These are phyloP conservation scores for Microsporum audouinii DNA, from an alignment of 2,329 filamentous ascomycete species.

Conservation along the genomic window DNA sequence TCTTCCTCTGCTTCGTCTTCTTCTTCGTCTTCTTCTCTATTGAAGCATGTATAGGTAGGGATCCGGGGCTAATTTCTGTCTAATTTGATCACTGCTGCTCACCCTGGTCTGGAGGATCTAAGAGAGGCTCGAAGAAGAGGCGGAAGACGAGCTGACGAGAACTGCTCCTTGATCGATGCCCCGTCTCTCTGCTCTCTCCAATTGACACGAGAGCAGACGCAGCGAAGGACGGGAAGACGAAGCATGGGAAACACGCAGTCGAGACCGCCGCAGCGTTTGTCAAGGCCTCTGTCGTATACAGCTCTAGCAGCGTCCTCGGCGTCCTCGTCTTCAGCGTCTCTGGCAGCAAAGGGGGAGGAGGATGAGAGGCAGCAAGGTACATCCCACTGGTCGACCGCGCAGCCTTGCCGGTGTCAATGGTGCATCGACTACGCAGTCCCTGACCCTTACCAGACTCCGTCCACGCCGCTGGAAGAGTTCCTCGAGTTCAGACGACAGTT, in stretches of 20 bases:
- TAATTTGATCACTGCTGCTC: background rate
- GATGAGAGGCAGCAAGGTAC: background rate
- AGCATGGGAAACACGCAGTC: background rate
- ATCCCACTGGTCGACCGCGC: background rate
- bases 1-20: background rate
- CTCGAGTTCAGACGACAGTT: constrained; percentile 30
- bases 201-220: background rate
- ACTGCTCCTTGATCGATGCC: background rate
- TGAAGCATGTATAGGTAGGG: background rate
- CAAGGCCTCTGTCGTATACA: background rate
- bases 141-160: no score
- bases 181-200: background rate
- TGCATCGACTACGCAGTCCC: background rate
- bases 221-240: background rate
- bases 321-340: background rate
- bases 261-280: background rate
- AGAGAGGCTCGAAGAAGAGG: background rate
- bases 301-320: background rate
- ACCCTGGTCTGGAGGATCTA: background rate
- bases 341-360: background rate
- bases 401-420: background rate
- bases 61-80: background rate
- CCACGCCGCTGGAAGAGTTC: background rate
- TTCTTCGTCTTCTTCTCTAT: background rate
- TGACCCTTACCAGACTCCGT: background rate